Evolutionary conservation across 2,329 filamentous ascomycete genomes (phyloP).

Genomic region (Sporothrix pseudoabietina): DNA sequence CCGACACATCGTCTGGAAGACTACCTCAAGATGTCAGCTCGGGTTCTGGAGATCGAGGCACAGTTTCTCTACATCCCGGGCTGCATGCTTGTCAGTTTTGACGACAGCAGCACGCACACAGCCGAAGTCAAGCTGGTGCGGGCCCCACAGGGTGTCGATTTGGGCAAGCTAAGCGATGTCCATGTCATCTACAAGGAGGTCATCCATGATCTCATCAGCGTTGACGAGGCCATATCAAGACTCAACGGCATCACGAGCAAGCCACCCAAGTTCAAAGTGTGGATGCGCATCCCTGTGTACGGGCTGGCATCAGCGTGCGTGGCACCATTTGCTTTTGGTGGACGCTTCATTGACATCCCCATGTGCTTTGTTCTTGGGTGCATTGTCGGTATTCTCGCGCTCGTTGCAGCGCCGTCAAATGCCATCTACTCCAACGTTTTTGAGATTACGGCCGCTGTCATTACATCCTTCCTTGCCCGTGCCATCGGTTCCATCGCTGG

Average conservation of each 20-base stretch:
- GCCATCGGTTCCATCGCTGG: conserved; percentile 65
- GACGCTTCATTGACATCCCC: conserved; percentile 75
- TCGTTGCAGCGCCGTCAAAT: conserved; percentile 70
- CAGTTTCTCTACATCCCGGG: conserved; percentile 89
- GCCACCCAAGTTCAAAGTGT: conserved; percentile 52
- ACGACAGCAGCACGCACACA: conserved; percentile 71
- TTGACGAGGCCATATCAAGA: conserved; percentile 67
- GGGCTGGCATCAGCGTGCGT: conserved; percentile 75
- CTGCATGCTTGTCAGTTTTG: conserved; percentile 94
- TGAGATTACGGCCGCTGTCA: conserved; percentile 54
- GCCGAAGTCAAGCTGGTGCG: conserved; percentile 78
- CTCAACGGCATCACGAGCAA: conserved; percentile 58
- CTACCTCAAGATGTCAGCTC: conserved; percentile 86
- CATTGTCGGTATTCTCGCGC: conserved; percentile 72
- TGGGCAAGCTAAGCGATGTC: conserved; percentile 72
- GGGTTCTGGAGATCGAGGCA: conserved; percentile 84
- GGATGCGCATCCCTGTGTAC: conserved; percentile 66
- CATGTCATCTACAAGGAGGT: conserved; percentile 81
- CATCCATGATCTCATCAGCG: conserved; percentile 73
- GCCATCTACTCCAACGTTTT: conserved; percentile 61
- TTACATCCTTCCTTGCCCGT: conserved; percentile 70
- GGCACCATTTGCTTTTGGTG: conserved; percentile 78
- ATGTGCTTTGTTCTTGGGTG: conserved; percentile 75
- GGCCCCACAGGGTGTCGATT: conserved; percentile 67
- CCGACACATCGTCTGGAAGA: conserved; percentile 90